Base-by-base conservation (phyloP, 768 basidiomycete species). In the Boletus subparvulus region DNA sequence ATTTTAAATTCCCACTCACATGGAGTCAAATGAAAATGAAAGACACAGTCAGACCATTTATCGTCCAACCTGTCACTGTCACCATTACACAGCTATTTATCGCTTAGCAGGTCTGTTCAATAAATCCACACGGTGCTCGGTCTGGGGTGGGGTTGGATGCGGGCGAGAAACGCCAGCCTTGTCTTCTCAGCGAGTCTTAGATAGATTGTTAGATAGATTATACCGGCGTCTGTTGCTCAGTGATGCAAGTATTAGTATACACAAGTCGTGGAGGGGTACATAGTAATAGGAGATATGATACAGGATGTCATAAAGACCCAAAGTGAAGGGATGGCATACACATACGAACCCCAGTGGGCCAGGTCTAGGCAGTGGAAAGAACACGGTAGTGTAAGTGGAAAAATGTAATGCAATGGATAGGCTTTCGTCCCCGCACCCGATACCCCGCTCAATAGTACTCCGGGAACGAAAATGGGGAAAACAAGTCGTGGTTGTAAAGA, bases 401-500 rank as follows among this genome's bases (percentile, higher is more conserved):
- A 46, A 26, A 11, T 35, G 19, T 17, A 21, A 30, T 13, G 21
- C 16, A 28, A 44, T 30, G 19, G 40, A 21, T 24, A 52, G 17
- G 33, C 21, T 33, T 51, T 46, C 32, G 12, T 49, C 43, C 1
- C 50, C 16, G 21, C 28, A 39, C 39, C 41, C 26, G 21, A 26
- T 21, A 11, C 45, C 30, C n/a, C 11, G 40, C n/a, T 65, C 55
- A 65, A 28, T 43, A 51, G n/a, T 56, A 60, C 32, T 65, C 64
- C 28, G 65, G 53, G 21, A 65, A 64, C 9, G 54, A 13, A 45
- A 64, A 65, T 0, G 56, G 62, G 6, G 59, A 54, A 43, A 68
- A 62, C 10, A 70, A n/a, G 40, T 72, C 66, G 16, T 62, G 58
- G 19, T 63, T 53, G 33, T 72, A 59, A n/a, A 70, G 56, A 26